Percentiles rank a stretch among this genome's conserved stretches.
phyloP scores from a whole-genome alignment of 495 filamentous ascomycete species.

The Penicillium angulare region DNA sequence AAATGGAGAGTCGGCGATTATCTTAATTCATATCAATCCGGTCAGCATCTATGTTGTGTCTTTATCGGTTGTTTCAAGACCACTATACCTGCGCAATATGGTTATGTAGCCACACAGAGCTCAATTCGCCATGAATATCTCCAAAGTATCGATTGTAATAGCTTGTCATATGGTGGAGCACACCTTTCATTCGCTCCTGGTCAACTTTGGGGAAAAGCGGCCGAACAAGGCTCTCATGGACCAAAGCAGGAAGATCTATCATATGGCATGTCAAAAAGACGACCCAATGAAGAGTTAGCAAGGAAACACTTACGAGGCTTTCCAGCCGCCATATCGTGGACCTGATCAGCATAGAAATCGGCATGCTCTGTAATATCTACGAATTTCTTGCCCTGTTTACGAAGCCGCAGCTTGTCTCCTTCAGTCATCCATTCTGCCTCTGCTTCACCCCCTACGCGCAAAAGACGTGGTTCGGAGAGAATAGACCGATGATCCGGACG shows the following conservation, averaged over 20 bases:
- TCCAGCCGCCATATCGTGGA: neutral
- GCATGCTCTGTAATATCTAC: slow-evolving; percentile 14
- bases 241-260: slow-evolving; percentile 8
- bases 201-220: slow-evolving; percentile 9
- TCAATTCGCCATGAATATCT: slow-evolving; percentile 8
- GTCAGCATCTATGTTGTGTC: neutral
- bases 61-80: neutral
- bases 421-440: slow-evolving; percentile 12
- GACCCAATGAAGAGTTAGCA: neutral
- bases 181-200: neutral
- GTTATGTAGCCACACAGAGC: slow-evolving; percentile 12
- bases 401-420: slow-evolving; percentile 13
- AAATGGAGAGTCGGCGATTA: slow-evolving; percentile 7
- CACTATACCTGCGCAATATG: slow-evolving; percentile 14
- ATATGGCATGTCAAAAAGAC: neutral
- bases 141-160: slow-evolving; percentile 14
- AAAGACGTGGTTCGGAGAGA: slow-evolving; percentile 4
- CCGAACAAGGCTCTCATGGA: slow-evolving; percentile 7
- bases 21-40: neutral
- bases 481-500: neutral
- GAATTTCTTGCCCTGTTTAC: slow-evolving; percentile 8
- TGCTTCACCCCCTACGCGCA: slow-evolving; percentile 1
- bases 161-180: slow-evolving; percentile 12
- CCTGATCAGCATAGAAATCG: slow-evolving; percentile 8
- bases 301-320: slow-evolving; percentile 2